These are phyloP conservation scores for Lasiosphaeria ovina DNA, from an alignment of 495 filamentous ascomycete species.

Conservation along the genomic window DNA sequence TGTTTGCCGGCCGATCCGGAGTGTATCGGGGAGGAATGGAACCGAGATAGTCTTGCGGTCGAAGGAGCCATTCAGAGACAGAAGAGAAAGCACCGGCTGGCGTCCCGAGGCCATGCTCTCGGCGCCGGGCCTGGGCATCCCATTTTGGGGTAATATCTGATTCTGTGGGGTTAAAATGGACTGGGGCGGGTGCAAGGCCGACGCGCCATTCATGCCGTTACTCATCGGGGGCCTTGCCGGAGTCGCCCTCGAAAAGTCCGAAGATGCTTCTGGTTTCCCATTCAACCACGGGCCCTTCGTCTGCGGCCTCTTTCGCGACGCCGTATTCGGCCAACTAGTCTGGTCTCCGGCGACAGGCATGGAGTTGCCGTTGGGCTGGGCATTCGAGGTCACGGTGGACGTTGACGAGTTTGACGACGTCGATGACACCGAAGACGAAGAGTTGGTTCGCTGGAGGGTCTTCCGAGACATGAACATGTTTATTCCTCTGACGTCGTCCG, in stretches of 20 bases:
- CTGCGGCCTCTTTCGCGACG: constrained; percentile 64
- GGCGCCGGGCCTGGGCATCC: constrained; percentile 48
- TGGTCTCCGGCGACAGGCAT: constrained; percentile 42
- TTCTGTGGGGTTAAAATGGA: constrained; percentile 59
- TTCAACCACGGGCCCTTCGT: constrained; percentile 69
- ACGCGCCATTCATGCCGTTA: constrained; percentile 58
- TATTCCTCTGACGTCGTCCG: constrained; percentile 75
- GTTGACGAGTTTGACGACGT: constrained; percentile 63
- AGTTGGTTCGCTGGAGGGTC: constrained; percentile 78
- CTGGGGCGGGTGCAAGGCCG: constrained; percentile 72
- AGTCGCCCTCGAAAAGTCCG: constrained; percentile 46
- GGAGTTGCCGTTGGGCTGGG: constrained; percentile 27
- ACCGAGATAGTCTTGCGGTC: constrained; percentile 94
- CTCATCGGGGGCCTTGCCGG: constrained; percentile 46
- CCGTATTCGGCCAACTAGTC: constrained; percentile 49
- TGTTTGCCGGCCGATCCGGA: constrained; percentile 93
- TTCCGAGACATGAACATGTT: constrained; percentile 83
- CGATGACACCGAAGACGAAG: constrained; percentile 79
- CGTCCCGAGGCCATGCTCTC: constrained; percentile 55
- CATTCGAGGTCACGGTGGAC: constrained; percentile 51
- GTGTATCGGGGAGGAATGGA: constrained; percentile 80
- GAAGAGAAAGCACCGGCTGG: constrained; percentile 73
- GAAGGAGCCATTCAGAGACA: constrained; percentile 91
- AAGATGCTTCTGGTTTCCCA: constrained; percentile 38
- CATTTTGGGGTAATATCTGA: constrained; percentile 37